These are phyloP conservation scores for Limonium bicolor DNA, from an alignment of 148 eudicot genomes.

Conservation along the genomic window DNA sequence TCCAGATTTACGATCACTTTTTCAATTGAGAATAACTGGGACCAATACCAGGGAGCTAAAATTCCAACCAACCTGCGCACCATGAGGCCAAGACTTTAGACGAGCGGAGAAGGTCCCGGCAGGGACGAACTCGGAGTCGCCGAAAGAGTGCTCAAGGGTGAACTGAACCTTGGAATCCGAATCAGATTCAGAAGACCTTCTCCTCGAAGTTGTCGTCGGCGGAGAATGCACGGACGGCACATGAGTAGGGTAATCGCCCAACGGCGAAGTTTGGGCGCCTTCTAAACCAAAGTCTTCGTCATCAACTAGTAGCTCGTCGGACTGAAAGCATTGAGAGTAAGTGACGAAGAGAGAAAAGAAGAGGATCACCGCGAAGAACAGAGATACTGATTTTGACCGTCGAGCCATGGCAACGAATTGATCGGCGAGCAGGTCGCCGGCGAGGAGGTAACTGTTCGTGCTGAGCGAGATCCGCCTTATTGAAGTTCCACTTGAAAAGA, in stretches of 20 bases:
- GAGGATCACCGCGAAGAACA: not conserved
- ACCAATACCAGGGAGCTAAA: not conserved
- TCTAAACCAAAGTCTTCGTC: conserved; percentile 68
- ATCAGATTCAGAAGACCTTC: conserved; percentile 49
- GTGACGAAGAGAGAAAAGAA: conserved; percentile 10
- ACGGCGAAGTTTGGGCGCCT: conserved; percentile 19
- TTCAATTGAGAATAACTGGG: not conserved
- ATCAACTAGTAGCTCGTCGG: conserved; percentile 70
- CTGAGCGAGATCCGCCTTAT: no score
- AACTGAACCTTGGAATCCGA: conserved; percentile 69
- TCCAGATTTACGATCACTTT: no score
- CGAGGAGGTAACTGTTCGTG: no score
- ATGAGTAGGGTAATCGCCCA: conserved; percentile 1
- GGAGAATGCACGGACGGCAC: not conserved
- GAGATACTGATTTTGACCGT: not conserved
- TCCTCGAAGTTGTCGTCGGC: conserved; percentile 6
- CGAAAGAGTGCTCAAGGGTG: conserved; percentile 69
- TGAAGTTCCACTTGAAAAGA: no score
- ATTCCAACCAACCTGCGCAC: conserved; percentile 54
- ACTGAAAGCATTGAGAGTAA: conserved; percentile 33
- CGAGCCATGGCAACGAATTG: no score
- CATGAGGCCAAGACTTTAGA: conserved; percentile 64
- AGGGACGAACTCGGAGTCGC: conserved; percentile 57
- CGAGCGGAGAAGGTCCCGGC: conserved; percentile 88
- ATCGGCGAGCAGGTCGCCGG: not conserved